These are phyloP conservation scores for Cnidoscolus chayamansa DNA, from an alignment of 441 rosid genomes.

Conservation along the genomic window DNA sequence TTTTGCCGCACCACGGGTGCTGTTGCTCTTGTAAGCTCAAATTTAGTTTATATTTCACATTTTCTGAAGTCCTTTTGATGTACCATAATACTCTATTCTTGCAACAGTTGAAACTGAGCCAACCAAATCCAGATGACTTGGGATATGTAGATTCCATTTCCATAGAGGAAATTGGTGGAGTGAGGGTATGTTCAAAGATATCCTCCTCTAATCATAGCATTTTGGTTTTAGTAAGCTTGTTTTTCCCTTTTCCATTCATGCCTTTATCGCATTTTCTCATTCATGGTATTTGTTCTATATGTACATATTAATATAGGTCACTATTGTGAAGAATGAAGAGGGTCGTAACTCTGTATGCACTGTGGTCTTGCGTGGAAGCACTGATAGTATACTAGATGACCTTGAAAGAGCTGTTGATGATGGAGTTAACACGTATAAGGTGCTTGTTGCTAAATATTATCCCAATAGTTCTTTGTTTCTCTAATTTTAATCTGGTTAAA, in stretches of 20 bases:
- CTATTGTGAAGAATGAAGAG: conserved; percentile 82
- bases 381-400: conserved; percentile 96
- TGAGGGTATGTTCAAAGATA: conserved; percentile 57
- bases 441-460: conserved; percentile 7
- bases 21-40: conserved; percentile 65
- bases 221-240: conserved; percentile 2
- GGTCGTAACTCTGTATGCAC: conserved; percentile 93
- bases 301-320: conserved; percentile 51
- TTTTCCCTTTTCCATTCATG: neutral
- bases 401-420: conserved; percentile 99
- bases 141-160: conserved; percentile 88
- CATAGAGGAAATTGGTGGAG: conserved; percentile 97
- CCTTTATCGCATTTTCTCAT: conserved; percentile 1
- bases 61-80: conserved; percentile 4
- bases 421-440: conserved; percentile 99
- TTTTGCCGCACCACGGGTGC: conserved; percentile 99
- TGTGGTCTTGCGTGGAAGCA: conserved; percentile 93
- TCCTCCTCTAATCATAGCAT: conserved; percentile 8
- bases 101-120: conserved; percentile 82
- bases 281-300: neutral
- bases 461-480: conserved; percentile 11
- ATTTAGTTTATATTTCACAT: conserved; percentile 4
- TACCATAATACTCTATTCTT: conserved; percentile 22
- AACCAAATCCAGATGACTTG: conserved; percentile 83
- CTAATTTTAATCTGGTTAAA: neutral